These are phyloP conservation scores for Apophysomyces elegans DNA, from an alignment of 371 early-diverging fungal species.

Conservation along the genomic window DNA sequence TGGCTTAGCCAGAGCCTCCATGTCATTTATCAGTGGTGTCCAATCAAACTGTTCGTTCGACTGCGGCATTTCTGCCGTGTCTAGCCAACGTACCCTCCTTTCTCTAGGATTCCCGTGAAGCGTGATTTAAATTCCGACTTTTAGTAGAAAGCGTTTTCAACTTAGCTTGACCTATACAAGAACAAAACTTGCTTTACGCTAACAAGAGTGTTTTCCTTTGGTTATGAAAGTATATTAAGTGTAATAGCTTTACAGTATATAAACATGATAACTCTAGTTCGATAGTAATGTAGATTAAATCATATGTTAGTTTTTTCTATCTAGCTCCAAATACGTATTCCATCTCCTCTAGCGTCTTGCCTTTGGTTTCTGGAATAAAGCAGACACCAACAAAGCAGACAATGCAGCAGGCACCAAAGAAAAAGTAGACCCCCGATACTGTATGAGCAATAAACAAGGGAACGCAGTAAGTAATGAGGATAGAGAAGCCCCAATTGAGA, in stretches of 20 bases:
- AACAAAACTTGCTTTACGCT: too few relatives aligned
- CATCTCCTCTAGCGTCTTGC: constrained; percentile 59
- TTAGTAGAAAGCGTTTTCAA: too few relatives aligned
- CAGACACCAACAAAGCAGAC: constrained; percentile 48
- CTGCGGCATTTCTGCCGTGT: neutral
- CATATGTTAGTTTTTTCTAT: neutral
- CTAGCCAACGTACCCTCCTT: too few relatives aligned
- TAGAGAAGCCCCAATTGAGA: constrained; percentile 67
- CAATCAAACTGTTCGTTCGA: too few relatives aligned
- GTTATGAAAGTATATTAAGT: too few relatives aligned
- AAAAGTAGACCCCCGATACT: constrained; percentile 57
- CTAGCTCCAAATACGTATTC: constrained; percentile 56
- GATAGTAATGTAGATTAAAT: neutral
- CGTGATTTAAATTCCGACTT: too few relatives aligned
- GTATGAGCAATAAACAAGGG: constrained; percentile 62
- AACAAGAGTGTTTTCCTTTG: too few relatives aligned
- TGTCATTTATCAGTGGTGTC: too few relatives aligned
- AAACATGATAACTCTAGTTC: neutral
- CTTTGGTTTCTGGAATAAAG: constrained; percentile 59
- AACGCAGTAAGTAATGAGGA: constrained; percentile 47
- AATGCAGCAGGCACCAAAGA: constrained; percentile 55
- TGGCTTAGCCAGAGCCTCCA: too few relatives aligned
- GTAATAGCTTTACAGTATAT: too few relatives aligned
- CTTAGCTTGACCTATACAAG: too few relatives aligned
- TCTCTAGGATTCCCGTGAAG: too few relatives aligned